Percentiles rank a stretch among this genome's conserved stretches.
phyloP scores from a whole-genome alignment of 257 asterid species.

The Phtheirospermum japonicum region DNA sequence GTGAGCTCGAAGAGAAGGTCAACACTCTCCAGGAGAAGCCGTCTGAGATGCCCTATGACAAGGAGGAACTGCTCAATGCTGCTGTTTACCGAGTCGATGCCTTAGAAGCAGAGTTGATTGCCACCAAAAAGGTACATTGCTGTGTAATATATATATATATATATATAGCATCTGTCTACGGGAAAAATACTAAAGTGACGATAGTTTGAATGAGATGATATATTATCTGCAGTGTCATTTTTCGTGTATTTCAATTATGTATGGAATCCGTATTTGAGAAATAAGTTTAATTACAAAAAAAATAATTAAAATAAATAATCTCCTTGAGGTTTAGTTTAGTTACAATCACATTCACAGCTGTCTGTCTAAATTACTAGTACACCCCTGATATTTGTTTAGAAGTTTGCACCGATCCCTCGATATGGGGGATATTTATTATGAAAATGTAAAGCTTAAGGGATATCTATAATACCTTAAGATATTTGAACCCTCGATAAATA shows the following conservation, averaged over 20 bases:
- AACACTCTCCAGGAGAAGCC: conserved; percentile 56
- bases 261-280: neutral
- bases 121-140: conserved; percentile 66
- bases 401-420: neutral
- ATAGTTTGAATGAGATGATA: no score
- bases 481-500: no score
- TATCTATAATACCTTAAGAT: no score
- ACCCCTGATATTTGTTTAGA: neutral
- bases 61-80: conserved; percentile 76
- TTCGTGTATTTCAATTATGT: neutral
- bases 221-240: no score
- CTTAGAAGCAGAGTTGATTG: conserved; percentile 79
- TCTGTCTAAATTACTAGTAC: neutral
- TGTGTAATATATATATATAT: neutral
- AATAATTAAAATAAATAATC: no score
- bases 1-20: conserved; percentile 70
- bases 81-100: conserved; percentile 89
- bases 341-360: neutral
- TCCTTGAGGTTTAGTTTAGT: neutral
- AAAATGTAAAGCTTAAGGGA: no score
- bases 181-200: neutral
- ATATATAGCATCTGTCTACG: neutral
- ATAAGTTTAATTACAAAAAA: no score
- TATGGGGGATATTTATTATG: neutral
- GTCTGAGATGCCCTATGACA: conserved; percentile 73